Evolutionary conservation across 2,329 filamentous ascomycete species (phyloP).

Genomic region (Colletotrichum musicola): DNA sequence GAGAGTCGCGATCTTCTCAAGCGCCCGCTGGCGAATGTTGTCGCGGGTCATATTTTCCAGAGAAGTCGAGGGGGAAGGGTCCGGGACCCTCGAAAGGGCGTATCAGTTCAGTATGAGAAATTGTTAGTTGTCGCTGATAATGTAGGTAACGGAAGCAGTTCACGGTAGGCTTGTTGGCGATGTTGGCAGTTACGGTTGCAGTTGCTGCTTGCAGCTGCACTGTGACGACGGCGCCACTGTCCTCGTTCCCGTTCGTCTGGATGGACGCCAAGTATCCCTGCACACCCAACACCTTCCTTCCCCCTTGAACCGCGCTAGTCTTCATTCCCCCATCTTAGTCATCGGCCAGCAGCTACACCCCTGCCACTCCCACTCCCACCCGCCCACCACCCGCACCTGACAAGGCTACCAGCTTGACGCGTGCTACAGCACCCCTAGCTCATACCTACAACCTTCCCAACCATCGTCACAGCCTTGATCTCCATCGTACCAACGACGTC

Average conservation of each 20-base stretch:
- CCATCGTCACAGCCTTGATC: constrained; percentile 41
- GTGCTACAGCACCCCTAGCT: constrained; percentile 43
- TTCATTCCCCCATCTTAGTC: constrained; percentile 53
- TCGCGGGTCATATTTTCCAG: constrained; percentile 62
- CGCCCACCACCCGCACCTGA: constrained; percentile 32
- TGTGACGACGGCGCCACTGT: constrained; percentile 32
- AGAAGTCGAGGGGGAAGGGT: neutral
- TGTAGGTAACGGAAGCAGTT: constrained; percentile 10
- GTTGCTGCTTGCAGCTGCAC: constrained; percentile 17
- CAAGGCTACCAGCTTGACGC: constrained; percentile 68
- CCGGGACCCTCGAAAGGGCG: constrained; percentile 5
- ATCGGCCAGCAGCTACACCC: constrained; percentile 51
- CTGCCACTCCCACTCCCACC: constrained; percentile 36
- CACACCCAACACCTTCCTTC: constrained; percentile 22
- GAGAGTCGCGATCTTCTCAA: constrained; percentile 74
- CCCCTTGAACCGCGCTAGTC: constrained; percentile 11
- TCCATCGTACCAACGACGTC: constrained; percentile 30
- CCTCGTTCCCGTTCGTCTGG: constrained; percentile 26
- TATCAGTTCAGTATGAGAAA: neutral
- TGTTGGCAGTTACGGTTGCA: constrained; percentile 6
- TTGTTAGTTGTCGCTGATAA: neutral
- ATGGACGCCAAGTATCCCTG: constrained; percentile 32
- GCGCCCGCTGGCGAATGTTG: constrained; percentile 71
- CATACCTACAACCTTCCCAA: constrained; percentile 36
- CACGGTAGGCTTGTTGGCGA: neutral